Evolutionary conservation across 805 yeast species (phyloP).

Genomic region (Starmerella lactis-condensi): DNA sequence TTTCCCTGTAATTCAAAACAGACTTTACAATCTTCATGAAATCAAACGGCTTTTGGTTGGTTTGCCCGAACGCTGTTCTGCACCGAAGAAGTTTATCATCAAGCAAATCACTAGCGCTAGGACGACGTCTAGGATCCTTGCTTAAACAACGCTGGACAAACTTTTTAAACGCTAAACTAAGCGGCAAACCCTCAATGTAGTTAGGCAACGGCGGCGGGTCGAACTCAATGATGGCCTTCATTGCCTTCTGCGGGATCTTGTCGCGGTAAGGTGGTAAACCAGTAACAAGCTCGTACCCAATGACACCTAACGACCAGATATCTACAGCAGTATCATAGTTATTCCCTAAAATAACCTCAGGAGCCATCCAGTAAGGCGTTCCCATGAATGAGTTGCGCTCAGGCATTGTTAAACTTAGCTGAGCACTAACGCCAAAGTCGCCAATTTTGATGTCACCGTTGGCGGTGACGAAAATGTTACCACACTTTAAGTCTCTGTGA

Average conservation of each 20-base stretch:
- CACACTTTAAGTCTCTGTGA: conserved; percentile 82
- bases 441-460: conserved; percentile 61
- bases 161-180: conserved; percentile 24
- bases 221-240: conserved; percentile 47
- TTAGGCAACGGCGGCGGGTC: conserved; percentile 36
- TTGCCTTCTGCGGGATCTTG: conserved; percentile 56
- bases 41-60: conserved; percentile 11
- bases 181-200: conserved; percentile 12
- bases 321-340: conserved; percentile 81
- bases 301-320: conserved; percentile 91
- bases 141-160: conserved; percentile 49
- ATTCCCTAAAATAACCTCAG: conserved; percentile 56
- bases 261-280: conserved; percentile 69
- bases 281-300: conserved; percentile 64
- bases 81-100: conserved; percentile 18
- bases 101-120: conserved; percentile 39
- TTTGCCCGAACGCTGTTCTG: neutral
- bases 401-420: conserved; percentile 36
- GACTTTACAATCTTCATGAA: conserved; percentile 6
- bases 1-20: neutral
- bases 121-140: conserved; percentile 49
- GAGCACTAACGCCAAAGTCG: conserved; percentile 88
- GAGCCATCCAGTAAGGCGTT: conserved; percentile 98
- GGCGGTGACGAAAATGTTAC: conserved; percentile 60
- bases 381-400: conserved; percentile 71